Base-by-base conservation (phyloP, 2,329 filamentous ascomycete genomes). In the Aspergillus udagawae region DNA sequence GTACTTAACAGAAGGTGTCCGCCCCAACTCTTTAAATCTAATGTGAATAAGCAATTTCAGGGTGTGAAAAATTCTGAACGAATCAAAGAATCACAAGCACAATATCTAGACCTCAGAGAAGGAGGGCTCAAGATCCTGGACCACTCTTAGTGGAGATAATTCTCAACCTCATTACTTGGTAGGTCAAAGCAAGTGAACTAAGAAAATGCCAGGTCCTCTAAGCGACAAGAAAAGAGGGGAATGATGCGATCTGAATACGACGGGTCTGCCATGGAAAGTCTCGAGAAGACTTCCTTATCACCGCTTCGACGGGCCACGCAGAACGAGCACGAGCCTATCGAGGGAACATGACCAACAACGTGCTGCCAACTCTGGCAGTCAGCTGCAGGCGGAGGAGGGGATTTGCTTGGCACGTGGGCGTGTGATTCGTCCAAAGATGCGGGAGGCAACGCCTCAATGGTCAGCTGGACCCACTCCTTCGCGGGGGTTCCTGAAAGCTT, bases 361-460 rank as follows among this genome's bases (percentile, higher is more conserved):
- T 65, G 63, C 60, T 47, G 56, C 44, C 41, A 28, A 50, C 54
- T 53, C 56, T 52, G 52, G 25, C 52, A 38, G 56, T 59, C 62
- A 60, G 52, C 55, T 55, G 53, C 58, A 55, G 49, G 10, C 10
- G 21, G 21, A 50, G 52, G 55, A 56, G 61, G 59, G 62, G 58
- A 53, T 32, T 20, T 50, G 54, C 53, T 57, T 59, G 61, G 56
- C 63, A 65, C 63, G 63, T 65, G 63, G 60, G 42, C 28, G 35
- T 49, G 53, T 63, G 58, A 60, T 60, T 62, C 54, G 60, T 48
- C 53, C 32, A 52, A 44, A 51, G 14, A 5, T 10, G 27, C 38
- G 41, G 53, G 47, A 23, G 10, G 3, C 12, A 3, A 7, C n/a
- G 44, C 21, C 23, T 47, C 9, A 47, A 27, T 25, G 21, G 44